Percentiles rank a stretch among this genome's conserved stretches.
phyloP scores from a whole-genome alignment of 139 green algal species.

The Astrephomene gubernaculifera region DNA sequence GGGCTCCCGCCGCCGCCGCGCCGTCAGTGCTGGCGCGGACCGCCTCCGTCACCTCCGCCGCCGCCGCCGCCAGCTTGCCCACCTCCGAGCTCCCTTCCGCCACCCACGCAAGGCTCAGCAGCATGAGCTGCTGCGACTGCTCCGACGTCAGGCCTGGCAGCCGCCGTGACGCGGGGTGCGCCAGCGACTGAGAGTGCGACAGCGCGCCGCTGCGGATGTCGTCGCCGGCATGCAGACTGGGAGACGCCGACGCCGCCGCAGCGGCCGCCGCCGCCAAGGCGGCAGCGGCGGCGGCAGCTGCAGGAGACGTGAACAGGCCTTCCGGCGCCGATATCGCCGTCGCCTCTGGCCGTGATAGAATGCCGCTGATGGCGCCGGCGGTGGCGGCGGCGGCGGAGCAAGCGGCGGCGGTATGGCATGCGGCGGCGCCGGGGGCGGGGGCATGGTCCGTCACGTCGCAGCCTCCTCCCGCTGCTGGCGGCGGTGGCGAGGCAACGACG shows the following conservation, averaged over 20 bases:
- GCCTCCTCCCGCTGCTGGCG: no score
- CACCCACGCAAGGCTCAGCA: constrained; percentile 5
- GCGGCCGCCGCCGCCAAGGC: background rate
- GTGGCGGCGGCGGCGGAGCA: no score
- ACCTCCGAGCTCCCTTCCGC: background rate
- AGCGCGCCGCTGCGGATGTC: background rate
- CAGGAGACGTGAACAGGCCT: no score
- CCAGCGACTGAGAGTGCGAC: background rate
- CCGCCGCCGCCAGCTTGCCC: background rate
- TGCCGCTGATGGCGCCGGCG: no score
- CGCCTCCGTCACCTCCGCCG: background rate
- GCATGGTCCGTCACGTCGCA: no score
- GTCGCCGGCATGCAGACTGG: no score
- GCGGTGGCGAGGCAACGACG: no score
- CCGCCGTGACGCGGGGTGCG: background rate
- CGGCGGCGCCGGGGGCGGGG: no score
- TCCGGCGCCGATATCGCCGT: no score
- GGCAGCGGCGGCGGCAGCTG: background rate
- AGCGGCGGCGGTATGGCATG: no score
- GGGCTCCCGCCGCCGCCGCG: background rate
- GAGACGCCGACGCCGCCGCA: background rate
- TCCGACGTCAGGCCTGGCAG: constrained; percentile 8
- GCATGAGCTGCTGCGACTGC: constrained; percentile 31
- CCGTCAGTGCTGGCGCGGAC: background rate
- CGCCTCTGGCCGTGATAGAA: no score